Percentiles rank a stretch among this genome's conserved stretches.
Conservation (phyloP, 2,329 filamentous ascomycete genomes). For the Penicillium sp. region DNA sequence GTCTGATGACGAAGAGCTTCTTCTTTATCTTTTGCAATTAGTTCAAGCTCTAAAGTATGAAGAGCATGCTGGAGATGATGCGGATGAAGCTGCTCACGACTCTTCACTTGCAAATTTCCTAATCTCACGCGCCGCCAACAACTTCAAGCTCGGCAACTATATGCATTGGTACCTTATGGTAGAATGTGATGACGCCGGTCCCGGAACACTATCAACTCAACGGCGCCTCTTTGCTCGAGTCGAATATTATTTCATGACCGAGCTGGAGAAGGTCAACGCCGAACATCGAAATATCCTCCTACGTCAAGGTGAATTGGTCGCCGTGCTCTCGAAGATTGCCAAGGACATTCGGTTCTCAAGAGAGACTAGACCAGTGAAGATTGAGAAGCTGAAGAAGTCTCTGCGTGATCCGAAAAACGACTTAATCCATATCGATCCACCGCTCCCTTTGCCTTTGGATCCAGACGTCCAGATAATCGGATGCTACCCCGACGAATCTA, state of each 20-base stretch:
- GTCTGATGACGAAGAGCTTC: slow-evolving; percentile 85
- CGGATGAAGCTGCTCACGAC: slow-evolving; percentile 64
- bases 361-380: slow-evolving; percentile 74
- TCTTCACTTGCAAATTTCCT: slow-evolving; percentile 88
- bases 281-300: slow-evolving; percentile 73
- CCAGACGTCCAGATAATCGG: slow-evolving; percentile 77
- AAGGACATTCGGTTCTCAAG: slow-evolving; percentile 80
- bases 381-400: slow-evolving; percentile 79
- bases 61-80: slow-evolving; percentile 63
- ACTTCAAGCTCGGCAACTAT: slow-evolving; percentile 89
- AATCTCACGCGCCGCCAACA: slow-evolving; percentile 80
- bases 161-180: slow-evolving; percentile 99
- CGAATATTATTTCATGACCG: slow-evolving; percentile 92
- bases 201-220: slow-evolving; percentile 70
- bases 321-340: slow-evolving; percentile 82
- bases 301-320: slow-evolving; percentile 85
- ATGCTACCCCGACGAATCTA: slow-evolving; percentile 77
- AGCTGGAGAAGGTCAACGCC: slow-evolving; percentile 71
- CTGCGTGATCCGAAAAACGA: slow-evolving; percentile 89
- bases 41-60: slow-evolving; percentile 97
- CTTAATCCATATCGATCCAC: slow-evolving; percentile 75
- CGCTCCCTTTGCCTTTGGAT: slow-evolving; percentile 83
- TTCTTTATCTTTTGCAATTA: slow-evolving; percentile 87
- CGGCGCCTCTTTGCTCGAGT: slow-evolving; percentile 88
- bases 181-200: slow-evolving; percentile 81